Evolutionary conservation across 306 rosid species (phyloP).

Genomic region (Clitoria ternatea): DNA sequence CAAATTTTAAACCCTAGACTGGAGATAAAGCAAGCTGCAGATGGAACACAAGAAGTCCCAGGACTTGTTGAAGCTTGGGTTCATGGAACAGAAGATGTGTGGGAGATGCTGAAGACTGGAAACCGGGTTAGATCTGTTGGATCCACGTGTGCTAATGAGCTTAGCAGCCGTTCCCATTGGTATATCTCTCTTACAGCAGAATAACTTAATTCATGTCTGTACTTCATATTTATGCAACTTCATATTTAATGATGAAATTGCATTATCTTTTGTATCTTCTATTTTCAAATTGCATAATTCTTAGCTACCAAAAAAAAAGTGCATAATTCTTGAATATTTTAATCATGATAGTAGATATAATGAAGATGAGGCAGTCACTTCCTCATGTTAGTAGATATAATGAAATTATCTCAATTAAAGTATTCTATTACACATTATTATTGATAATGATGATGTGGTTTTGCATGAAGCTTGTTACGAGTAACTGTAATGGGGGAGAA

Average conservation of each 20-base stretch:
- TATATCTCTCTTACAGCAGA: constrained; percentile 28
- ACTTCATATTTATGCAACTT: not conserved
- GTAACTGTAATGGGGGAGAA: constrained; percentile 77
- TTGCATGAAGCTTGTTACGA: constrained; percentile 68
- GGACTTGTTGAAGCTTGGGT: constrained; percentile 86
- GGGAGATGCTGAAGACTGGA: constrained; percentile 86
- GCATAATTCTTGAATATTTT: not conserved
- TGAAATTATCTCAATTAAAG: not conserved
- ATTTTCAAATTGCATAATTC: too few species aligned
- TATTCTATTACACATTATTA: not conserved
- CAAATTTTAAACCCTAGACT: constrained; percentile 41
- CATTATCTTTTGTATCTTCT: too few species aligned
- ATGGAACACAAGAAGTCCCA: constrained; percentile 95
- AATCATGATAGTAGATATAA: constrained; percentile 4
- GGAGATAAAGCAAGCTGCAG: constrained; percentile 95
- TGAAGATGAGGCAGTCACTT: not conserved
- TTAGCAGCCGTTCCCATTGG: constrained; percentile 99
- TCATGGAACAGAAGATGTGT: constrained; percentile 60
- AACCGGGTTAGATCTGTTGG: constrained; percentile 86
- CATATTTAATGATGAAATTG: too few species aligned
- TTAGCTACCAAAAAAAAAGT: too few species aligned
- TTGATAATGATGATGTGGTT: constrained; percentile 29
- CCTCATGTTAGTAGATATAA: not conserved
- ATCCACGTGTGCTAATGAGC: constrained; percentile 90
- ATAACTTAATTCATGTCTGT: not conserved